phyloP scores from a whole-genome alignment of 352 stramenopile species.

The Globisporangium megalacanthum region DNA sequence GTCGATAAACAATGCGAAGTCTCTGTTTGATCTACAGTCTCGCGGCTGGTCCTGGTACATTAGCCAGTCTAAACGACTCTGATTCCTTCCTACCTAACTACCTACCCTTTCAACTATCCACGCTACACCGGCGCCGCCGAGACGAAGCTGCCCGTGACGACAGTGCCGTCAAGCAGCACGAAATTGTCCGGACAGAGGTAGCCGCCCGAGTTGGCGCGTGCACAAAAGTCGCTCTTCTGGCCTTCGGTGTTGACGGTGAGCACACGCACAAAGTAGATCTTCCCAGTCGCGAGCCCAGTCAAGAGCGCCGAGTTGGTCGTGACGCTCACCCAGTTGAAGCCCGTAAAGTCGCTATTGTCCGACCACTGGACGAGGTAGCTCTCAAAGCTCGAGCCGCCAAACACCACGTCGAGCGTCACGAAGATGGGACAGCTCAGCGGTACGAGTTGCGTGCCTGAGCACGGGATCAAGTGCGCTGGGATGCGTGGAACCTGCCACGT shows the following conservation, averaged over 20 bases:
- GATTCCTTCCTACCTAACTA: no score
- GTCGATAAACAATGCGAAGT: no score
- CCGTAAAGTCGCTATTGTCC: slow-evolving; percentile 56
- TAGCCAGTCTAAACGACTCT: no score
- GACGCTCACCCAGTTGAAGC: slow-evolving; percentile 63
- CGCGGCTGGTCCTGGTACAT: no score
- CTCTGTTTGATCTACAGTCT: no score
- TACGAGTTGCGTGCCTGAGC: slow-evolving; percentile 46
- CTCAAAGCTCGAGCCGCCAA: slow-evolving; percentile 85
- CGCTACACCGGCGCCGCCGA: slow-evolving; percentile 25
- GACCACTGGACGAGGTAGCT: slow-evolving; percentile 94
- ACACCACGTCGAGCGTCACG: slow-evolving; percentile 82
- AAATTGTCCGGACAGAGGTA: slow-evolving; percentile 74
- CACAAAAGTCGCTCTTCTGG: slow-evolving; percentile 66
- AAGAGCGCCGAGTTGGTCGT: slow-evolving; percentile 54
- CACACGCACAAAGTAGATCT: slow-evolving; percentile 81
- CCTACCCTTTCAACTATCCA: no score
- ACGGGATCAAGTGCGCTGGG: slow-evolving; percentile 64
- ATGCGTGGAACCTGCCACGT: slow-evolving; percentile 61
- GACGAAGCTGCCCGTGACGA: slow-evolving; percentile 55
- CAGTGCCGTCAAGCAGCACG: slow-evolving; percentile 51
- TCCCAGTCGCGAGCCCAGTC: slow-evolving; percentile 56
- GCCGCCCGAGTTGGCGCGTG: slow-evolving; percentile 36
- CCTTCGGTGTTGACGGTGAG: slow-evolving; percentile 77
- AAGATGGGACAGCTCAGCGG: slow-evolving; percentile 52